Base-by-base conservation (phyloP, 2,329 filamentous ascomycete species). In the Sphaerulina musiva region DNA sequence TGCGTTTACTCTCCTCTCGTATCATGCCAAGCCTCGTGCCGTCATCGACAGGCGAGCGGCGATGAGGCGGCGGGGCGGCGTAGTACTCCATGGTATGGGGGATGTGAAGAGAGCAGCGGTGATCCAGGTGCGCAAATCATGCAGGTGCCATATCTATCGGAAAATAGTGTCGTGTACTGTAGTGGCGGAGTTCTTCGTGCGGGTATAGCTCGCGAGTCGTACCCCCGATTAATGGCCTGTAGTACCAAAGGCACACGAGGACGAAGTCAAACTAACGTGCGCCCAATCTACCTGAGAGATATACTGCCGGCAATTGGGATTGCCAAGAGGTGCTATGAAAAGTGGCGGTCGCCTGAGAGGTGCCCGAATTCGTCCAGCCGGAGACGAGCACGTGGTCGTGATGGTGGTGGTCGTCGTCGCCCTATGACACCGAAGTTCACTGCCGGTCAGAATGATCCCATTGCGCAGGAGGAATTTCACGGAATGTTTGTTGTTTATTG, bases 231-330 rank as follows among this genome's bases (percentile, higher is more conserved):
- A 38, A 49, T 43, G 23, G 48, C 48, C 48, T 47, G 50, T 17
- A 32, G 31, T 46, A 38, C 44, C 20, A 20, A 42, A 39, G 26
- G 43, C 36, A 47, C 43, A 26, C 44, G 42, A 26, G 48, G 43
- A 38, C 50, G 44, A 53, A 53, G 50, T 47, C 50, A 53, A 53
- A 52, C 23, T 52, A 48, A 56, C 48, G 48, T 52, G 54, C 48
- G 48, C 48, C 34, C 44, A 36, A 36, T 11, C 42, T 47, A 20
- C 20, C 20, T 20, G n/a, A n/a, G 20, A 44, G 45, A 26, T 52
- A 34, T 41, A 43, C 43, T 43, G 43, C 43, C 32, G 43, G n/a
- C 34, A 20, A 43, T 14, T 7, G 26, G 11, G 43, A 3, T 14
- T 44, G 36, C 36, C 26, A 29, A 23, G 43, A 32, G 29, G 20